Percentiles rank a stretch among this genome's conserved stretches.
phyloP scores from a whole-genome alignment of 192 early-diverging fungal species.

The Phlyctochytrium planicorne region DNA sequence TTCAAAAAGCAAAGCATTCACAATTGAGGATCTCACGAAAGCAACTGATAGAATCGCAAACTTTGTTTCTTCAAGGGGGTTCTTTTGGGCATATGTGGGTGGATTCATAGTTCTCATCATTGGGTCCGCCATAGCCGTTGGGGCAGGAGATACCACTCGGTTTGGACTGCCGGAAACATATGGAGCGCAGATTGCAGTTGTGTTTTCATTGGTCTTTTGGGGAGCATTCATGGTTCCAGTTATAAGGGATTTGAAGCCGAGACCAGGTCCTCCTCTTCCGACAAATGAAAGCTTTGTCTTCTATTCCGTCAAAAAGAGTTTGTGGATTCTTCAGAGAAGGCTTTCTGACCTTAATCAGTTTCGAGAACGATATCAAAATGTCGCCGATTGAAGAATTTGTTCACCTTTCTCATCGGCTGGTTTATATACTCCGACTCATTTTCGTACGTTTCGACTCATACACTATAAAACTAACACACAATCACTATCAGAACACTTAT shows the following conservation, averaged over 20 bases:
- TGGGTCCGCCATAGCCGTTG: slow-evolving; percentile 1
- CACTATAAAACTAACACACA: neutral
- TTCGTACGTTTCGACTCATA: neutral
- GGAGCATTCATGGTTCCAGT: neutral
- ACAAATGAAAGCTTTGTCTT: slow-evolving; percentile 24
- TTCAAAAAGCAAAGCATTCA: too few relatives aligned
- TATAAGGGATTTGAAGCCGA: neutral
- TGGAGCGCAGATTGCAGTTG: slow-evolving; percentile 15
- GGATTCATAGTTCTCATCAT: slow-evolving; percentile 19
- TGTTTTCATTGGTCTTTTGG: slow-evolving; percentile 11
- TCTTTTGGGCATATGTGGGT: slow-evolving; percentile 17
- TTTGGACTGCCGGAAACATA: slow-evolving; percentile 27
- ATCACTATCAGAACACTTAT: slow-evolving; percentile 23
- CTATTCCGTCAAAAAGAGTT: slow-evolving; percentile 24
- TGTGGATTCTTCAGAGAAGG: too few relatives aligned
- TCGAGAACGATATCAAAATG: too few relatives aligned
- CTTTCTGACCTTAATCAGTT: too few relatives aligned
- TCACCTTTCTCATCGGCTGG: slow-evolving; percentile 39
- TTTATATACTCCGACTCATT: slow-evolving; percentile 33
- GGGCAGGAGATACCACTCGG: neutral
- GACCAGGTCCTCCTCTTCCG: slow-evolving; percentile 32
- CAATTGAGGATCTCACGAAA: neutral
- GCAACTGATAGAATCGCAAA: neutral
- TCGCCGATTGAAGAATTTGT: slow-evolving; percentile 19
- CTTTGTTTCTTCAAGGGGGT: slow-evolving; percentile 8